Evolutionary conservation across 768 basidiomycete species (phyloP).

Genomic region (Thelephora aurantiotincta): DNA sequence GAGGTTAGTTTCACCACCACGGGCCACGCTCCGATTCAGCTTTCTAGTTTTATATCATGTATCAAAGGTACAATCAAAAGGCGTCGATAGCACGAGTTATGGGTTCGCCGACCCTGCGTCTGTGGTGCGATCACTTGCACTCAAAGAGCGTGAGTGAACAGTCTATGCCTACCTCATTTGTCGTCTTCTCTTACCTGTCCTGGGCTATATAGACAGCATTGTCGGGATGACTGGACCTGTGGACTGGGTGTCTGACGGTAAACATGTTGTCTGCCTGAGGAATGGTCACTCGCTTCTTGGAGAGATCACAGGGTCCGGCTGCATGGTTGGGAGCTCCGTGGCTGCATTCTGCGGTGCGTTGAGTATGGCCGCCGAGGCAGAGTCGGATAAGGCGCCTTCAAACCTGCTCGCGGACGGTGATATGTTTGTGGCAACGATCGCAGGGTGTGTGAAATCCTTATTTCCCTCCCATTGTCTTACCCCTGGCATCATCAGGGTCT

Average conservation of each 20-base stretch:
- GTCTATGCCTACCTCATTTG: neutral
- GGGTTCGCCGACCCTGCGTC: constrained; percentile 64
- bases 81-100: constrained; percentile 73
- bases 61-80: constrained; percentile 63
- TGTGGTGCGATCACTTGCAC: constrained; percentile 59
- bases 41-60: neutral
- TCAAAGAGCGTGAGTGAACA: constrained; percentile 54
- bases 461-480: constrained; percentile 1
- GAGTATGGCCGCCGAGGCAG: constrained; percentile 23
- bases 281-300: constrained; percentile 70
- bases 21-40: neutral
- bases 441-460: constrained; percentile 39
- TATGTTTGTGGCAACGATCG: constrained; percentile 61
- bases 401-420: constrained; percentile 52
- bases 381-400: constrained; percentile 6
- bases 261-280: constrained; percentile 43
- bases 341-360: constrained; percentile 73
- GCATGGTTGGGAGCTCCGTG: constrained; percentile 64
- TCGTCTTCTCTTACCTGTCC: neutral
- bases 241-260: constrained; percentile 82
- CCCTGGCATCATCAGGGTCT: constrained; percentile 20
- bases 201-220: constrained; percentile 43
- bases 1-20: constrained; percentile 35
- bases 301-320: constrained; percentile 83
- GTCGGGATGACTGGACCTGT: constrained; percentile 66